Evolutionary conservation across 73 alveolate species (phyloP).

Genomic region (Paramecium primaurelia): DNA sequence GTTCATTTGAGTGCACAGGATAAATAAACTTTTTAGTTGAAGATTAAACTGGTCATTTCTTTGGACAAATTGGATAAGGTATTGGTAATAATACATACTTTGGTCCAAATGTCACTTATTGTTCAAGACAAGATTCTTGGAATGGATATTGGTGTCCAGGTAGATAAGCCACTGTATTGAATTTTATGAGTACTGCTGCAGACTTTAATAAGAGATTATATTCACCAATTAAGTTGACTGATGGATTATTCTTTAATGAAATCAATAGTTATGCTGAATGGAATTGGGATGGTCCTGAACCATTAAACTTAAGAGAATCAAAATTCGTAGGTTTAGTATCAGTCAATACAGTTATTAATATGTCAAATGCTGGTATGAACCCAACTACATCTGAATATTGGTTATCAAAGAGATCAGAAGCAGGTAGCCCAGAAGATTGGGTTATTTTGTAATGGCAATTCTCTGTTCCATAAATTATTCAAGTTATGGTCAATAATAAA

Average conservation of each 20-base stretch:
- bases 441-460: conserved; percentile 5
- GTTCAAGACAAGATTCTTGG: conserved; percentile 7
- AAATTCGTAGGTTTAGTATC: conserved; percentile 14
- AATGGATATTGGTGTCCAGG: conserved; percentile 53
- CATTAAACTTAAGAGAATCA: conserved; percentile 55
- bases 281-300: conserved; percentile 60
- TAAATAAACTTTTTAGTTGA: conserved; percentile 21
- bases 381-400: conserved; percentile 35
- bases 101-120: conserved; percentile 45
- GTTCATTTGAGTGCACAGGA: conserved; percentile 57
- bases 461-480: not conserved
- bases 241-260: conserved; percentile 48
- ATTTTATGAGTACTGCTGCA: conserved; percentile 51
- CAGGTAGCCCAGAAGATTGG: conserved; percentile 47
- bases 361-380: conserved; percentile 13
- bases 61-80: conserved; percentile 11
- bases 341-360: not conserved
- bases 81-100: conserved; percentile 27
- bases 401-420: not conserved
- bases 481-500: not conserved
- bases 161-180: not conserved
- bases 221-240: conserved; percentile 51
- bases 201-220: conserved; percentile 45
- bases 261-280: conserved; percentile 45
- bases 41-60: conserved; percentile 44